Evolutionary conservation across 192 early-diverging fungal species (phyloP).

Genomic region (Thoreauomyces humboldtii): DNA sequence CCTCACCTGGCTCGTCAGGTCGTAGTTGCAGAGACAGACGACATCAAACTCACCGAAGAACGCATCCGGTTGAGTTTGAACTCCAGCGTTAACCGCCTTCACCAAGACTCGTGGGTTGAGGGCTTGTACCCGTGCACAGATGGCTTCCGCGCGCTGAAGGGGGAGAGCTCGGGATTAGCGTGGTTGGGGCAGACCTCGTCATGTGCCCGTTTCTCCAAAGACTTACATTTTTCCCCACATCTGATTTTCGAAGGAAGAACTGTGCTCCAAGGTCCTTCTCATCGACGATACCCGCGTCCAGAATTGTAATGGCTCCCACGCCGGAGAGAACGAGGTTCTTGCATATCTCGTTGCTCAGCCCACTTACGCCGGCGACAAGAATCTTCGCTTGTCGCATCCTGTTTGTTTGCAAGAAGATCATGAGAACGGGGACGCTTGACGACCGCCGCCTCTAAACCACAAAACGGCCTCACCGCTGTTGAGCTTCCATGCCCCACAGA

Average conservation of each 20-base stretch:
- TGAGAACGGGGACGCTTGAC: no score
- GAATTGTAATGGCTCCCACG: constrained; percentile 69
- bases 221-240: constrained; percentile 71
- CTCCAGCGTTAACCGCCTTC: constrained; percentile 42
- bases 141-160: constrained; percentile 67
- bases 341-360: constrained; percentile 78
- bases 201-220: no score
- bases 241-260: constrained; percentile 62
- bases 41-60: constrained; percentile 68
- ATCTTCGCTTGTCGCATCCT: constrained; percentile 81
- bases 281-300: constrained; percentile 58
- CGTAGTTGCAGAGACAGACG: constrained; percentile 38
- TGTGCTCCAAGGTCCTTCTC: constrained; percentile 71
- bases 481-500: constrained; percentile 94
- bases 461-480: constrained; percentile 64
- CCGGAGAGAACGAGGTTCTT: constrained; percentile 95
- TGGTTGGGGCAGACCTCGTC: no score
- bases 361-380: constrained; percentile 68
- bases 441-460: not conserved
- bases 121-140: constrained; percentile 57
- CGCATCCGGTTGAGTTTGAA: constrained; percentile 41
- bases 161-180: no score
- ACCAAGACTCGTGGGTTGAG: constrained; percentile 85
- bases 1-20: no score
- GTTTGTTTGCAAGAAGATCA: no score